Base-by-base conservation (phyloP, 495 filamentous ascomycete genomes). In the Neurospora sp. region DNA sequence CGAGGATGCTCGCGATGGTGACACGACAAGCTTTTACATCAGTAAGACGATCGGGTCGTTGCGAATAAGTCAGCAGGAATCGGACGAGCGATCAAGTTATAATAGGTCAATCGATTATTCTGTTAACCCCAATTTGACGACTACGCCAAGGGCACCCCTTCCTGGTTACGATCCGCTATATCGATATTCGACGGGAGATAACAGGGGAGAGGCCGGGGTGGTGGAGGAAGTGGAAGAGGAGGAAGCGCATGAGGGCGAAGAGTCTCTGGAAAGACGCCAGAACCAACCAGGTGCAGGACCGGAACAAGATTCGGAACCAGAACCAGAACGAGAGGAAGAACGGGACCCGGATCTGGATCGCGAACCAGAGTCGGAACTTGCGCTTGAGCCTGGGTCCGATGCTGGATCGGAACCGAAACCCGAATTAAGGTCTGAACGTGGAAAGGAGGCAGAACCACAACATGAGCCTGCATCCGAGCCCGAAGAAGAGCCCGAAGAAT, bases 1-100 rank as follows among this genome's bases (percentile, higher is more conserved):
- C 37, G 72, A 80, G 6, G 82, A 85, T 45, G 75, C 84, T 70
- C 84, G 82, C 7, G 82, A 85, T 14, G 85, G 82, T 4, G 82
- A 85, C 12, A 82, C 79, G 20, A 84, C 84, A 14, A 84, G 81
- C 42, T 68, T 79, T 14, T 85, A 85, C 69, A 83, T 86, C 42
- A 82, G 83, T 70, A 79, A 79, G 40, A 82, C 83, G 1, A 69
- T 86, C 22, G 83, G 84, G 41, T 82, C 81, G 27, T 35, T 65
- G 12, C 53, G 53, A 16, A 65, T 65, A 65, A 65, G 53, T 37
- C 53, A 65, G 53, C 53, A 65, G 53, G 53, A 65, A 18, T 65
- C 53, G 53, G 22, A 65, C 27, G 53, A 65, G 27, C 53, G 53
- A 37, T 9, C 14, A 35, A 65, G 27, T 4, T 27, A 65, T 18